Evolutionary conservation across 2,329 filamentous ascomycete genomes (phyloP).

Genomic region (Colletotrichum abscissum): DNA sequence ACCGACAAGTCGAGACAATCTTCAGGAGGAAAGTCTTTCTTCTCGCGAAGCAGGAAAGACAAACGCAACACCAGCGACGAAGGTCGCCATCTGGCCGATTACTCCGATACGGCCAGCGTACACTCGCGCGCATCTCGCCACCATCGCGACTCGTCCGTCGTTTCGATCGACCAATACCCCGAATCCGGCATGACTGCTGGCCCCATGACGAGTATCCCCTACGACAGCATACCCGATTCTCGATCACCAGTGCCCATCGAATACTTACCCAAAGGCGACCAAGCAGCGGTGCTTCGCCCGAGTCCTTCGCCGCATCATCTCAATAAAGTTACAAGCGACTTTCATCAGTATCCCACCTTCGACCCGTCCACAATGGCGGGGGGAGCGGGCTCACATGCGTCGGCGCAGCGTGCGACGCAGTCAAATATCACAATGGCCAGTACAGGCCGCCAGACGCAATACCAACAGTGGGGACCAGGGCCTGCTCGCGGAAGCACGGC

Average conservation of each 20-base stretch:
- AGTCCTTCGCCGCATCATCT: slow-evolving; percentile 81
- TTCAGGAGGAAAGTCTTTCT: slow-evolving; percentile 81
- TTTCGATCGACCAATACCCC: slow-evolving; percentile 77
- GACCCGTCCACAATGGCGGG: slow-evolving; percentile 63
- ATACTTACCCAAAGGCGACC: slow-evolving; percentile 76
- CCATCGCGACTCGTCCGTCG: slow-evolving; percentile 78
- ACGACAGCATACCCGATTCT: slow-evolving; percentile 77
- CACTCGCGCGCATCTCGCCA: slow-evolving; percentile 81
- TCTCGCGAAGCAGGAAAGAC: slow-evolving; percentile 85
- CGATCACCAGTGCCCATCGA: slow-evolving; percentile 79
- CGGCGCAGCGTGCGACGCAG: slow-evolving; percentile 66
- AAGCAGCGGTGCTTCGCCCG: slow-evolving; percentile 73
- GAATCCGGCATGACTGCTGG: slow-evolving; percentile 79
- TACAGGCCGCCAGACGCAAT: slow-evolving; percentile 77
- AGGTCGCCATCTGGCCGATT: slow-evolving; percentile 64
- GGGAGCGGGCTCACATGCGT: slow-evolving; percentile 65
- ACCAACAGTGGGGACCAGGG: slow-evolving; percentile 78
- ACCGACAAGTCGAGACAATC: slow-evolving; percentile 86
- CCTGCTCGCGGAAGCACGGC: slow-evolving; percentile 65
- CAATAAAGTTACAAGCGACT: slow-evolving; percentile 82
- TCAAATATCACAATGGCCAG: slow-evolving; percentile 78
- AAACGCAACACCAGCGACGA: slow-evolving; percentile 73
- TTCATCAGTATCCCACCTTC: slow-evolving; percentile 87
- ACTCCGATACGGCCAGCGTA: slow-evolving; percentile 69
- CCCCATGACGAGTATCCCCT: slow-evolving; percentile 88